Conservation (phyloP, 148 eudicot genomes). For the Vaccinium darrowii region DNA sequence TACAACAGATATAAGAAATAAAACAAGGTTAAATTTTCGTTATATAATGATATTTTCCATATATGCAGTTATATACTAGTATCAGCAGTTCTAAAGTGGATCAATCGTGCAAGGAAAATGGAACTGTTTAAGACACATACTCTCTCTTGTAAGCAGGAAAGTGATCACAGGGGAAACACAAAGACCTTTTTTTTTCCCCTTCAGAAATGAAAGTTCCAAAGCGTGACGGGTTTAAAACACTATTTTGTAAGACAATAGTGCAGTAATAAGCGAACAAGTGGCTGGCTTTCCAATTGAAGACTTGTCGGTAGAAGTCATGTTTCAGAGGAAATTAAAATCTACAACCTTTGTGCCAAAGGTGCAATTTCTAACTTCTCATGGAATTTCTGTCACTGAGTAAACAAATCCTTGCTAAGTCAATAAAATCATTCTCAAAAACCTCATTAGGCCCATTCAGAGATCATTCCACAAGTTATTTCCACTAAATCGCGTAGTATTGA, state of each 20-base stretch:
- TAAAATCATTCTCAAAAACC: no score
- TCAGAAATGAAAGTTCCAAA: neutral
- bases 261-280: neutral
- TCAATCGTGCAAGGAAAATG: neutral
- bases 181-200: neutral
- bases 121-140: neutral
- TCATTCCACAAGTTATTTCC: neutral
- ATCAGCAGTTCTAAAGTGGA: neutral
- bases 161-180: neutral
- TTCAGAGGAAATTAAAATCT: neutral
- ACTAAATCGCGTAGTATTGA: neutral
- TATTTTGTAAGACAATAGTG: neutral
- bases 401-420: no score
- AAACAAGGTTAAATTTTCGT: neutral
- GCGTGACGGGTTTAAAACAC: neutral
- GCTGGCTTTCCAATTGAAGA: neutral
- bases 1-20: slow-evolving; percentile 37
- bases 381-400: neutral
- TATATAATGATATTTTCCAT: neutral
- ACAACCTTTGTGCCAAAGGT: neutral
- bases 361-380: neutral
- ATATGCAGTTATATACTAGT: no score
- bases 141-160: neutral
- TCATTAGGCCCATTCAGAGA: no score
- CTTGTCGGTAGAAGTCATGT: neutral